Evolutionary conservation across 2,329 filamentous ascomycete species (phyloP), one percentile per base, ranked within the genome.

Genomic region (Paecilomyces dactylethromorphus): DNA sequence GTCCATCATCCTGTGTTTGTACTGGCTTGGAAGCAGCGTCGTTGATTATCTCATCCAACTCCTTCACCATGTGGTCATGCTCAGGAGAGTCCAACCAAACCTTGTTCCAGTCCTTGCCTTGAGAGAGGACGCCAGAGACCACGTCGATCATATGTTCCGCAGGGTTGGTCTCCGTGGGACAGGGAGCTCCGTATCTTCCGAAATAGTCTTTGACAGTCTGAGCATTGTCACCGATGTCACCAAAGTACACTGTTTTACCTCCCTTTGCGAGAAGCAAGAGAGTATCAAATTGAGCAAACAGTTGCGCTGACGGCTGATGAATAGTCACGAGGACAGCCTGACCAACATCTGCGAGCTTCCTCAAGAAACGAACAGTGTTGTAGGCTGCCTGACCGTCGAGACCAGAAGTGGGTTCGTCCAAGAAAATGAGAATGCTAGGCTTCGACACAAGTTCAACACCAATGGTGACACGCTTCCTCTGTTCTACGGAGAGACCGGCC

Each of bases 221-320:
- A 1, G 84, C 86, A 57, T 87, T 85, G 32, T 88, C 81, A 55
- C 88, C 88, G 15, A 90, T 84, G 10, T 73, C 70, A 18, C 87
- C 87, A 58, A 90, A 90, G 70, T 89, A 91, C 63, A 88, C 87
- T 0, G 84, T 87, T 66, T 87, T 87, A n/a, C 86, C 87, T 11
- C 85, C 86, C 4, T 81, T 84, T 56, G 86, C 85, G 10, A 89
- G 77, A 0, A 86, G 82, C 1, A 90, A 78, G 1, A 90, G 81
- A 76, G 87, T 87, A 66, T 90, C 87, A 69, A 90, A 90, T 67
- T 89, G 81, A 60, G 87, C 81, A 56, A 89, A 86, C 2, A 89
- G 76, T 21, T 87, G 79, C 0, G 84, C 85, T 7, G 83, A 86
- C 3, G 87, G 87, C 64, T 89, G 87, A 65, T 89, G 87, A 54